phyloP scores from a whole-genome alignment of 345 rosid genomes.

The Aethionema arabicum region DNA sequence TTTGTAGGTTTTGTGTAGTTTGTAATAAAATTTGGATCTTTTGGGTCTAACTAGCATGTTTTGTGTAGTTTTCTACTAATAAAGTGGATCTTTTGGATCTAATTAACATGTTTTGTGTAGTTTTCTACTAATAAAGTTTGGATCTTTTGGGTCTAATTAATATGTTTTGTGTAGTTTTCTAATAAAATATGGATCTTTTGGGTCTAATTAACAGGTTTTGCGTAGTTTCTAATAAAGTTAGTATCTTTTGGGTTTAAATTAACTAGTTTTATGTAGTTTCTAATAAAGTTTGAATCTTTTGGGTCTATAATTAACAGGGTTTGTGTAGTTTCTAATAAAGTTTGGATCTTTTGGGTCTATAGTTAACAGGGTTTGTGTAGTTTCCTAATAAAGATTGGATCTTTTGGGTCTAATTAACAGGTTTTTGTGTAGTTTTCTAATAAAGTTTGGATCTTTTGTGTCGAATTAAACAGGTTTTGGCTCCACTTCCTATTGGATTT shows the following conservation, averaged over 20 bases:
- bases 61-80: neutral
- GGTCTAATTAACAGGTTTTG: neutral
- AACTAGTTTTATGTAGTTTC: neutral
- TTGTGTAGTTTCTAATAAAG: neutral
- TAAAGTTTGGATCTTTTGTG: neutral
- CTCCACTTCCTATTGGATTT: slow-evolving; percentile 79
- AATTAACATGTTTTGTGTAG: neutral
- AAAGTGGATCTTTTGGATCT: neutral
- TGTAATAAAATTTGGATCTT: neutral
- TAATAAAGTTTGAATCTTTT: slow-evolving; percentile 7
- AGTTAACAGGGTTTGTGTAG: no score
- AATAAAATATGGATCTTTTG: neutral
- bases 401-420: neutral
- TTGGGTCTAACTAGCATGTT: neutral
- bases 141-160: neutral
- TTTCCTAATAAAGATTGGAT: neutral
- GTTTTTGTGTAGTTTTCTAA: neutral
- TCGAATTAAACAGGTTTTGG: slow-evolving; percentile 40
- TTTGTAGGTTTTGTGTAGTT: neutral
- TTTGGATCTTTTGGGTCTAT: neutral
- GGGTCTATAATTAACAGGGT: neutral
- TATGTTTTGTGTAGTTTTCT: no score
- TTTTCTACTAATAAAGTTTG: neutral
- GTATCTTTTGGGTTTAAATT: neutral
- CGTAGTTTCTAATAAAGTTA: no score